These are phyloP conservation scores for Solanum sparsipilum DNA, from an alignment of 257 asterid genomes.

Conservation along the genomic window DNA sequence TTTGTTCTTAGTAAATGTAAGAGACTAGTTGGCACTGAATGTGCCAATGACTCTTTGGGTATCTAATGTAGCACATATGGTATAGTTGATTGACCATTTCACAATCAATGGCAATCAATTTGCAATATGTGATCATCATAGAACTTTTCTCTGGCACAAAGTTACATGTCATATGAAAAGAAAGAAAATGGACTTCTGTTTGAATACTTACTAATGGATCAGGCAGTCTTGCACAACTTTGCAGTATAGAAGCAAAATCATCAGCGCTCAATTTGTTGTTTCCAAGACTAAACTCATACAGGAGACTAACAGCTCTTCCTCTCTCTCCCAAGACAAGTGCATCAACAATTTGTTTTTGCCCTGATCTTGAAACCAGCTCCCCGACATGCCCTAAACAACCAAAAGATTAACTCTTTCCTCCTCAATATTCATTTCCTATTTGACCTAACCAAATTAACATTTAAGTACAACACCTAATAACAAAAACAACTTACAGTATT, in stretches of 20 bases:
- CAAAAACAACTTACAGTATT: not conserved
- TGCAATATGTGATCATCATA: not conserved
- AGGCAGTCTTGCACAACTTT: conserved; percentile 54
- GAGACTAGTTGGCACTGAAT: not conserved
- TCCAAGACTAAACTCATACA: conserved; percentile 37
- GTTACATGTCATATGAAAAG: not conserved
- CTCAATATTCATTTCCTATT: not conserved
- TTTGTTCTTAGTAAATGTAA: not conserved
- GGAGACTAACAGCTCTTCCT: conserved; percentile 50
- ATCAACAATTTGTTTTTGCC: conserved; percentile 41
- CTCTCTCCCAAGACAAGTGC: conserved; percentile 64
- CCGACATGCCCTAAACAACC: conserved; percentile 23
- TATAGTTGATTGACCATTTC: not conserved
- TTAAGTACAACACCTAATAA: not conserved
- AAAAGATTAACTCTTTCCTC: not conserved
- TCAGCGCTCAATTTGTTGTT: conserved; percentile 26
- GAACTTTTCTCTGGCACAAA: not conserved
- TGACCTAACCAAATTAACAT: not conserved
- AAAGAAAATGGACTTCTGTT: not conserved
- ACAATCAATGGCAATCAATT: not conserved
- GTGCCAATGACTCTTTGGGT: not conserved
- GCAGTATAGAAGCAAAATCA: conserved; percentile 52
- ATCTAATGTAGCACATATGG: not conserved
- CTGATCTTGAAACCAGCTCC: conserved; percentile 10
- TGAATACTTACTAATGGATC: conserved; percentile 64